A percentile compares a stretch with the other conserved stretches of the same genome.
Conservation (phyloP, 306 rosid species). For the Cicer yamashitae region DNA sequence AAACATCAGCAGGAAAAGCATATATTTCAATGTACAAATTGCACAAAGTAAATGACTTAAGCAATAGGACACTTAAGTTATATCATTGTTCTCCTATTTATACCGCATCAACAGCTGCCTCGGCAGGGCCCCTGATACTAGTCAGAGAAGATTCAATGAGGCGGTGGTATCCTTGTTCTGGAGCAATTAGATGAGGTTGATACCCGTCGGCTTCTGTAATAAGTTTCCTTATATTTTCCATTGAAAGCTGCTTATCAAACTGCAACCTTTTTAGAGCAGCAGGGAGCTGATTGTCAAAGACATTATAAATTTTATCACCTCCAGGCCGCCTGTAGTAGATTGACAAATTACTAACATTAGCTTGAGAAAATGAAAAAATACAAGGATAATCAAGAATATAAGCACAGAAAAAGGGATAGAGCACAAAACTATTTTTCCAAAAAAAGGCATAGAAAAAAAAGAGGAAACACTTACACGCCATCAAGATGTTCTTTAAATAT, state of each 20-base stretch:
- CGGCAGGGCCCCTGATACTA: constrained; percentile 93
- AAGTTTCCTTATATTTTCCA: constrained; percentile 92
- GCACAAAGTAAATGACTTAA: too few relatives aligned
- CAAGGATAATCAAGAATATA: constrained; percentile 10
- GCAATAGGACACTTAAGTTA: too few relatives aligned
- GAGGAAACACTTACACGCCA: constrained; percentile 76
- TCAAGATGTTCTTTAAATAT: constrained; percentile 94
- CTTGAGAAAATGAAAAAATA: constrained; percentile 16
- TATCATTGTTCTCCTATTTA: constrained; percentile 27
- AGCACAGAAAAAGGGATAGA: neutral
- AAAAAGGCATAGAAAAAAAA: constrained; percentile 9
- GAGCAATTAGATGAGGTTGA: constrained; percentile 97
- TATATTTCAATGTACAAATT: too few relatives aligned
- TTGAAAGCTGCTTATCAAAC: constrained; percentile 93
- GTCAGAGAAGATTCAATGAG: constrained; percentile 84
- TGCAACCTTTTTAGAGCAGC: constrained; percentile 93
- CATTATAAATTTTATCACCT: constrained; percentile 87
- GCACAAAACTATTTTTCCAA: constrained; percentile 10
- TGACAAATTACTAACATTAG: constrained; percentile 37
- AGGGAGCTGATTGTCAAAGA: constrained; percentile 96
- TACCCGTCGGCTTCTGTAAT: constrained; percentile 98
- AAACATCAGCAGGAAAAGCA: too few relatives aligned
- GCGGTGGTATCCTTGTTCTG: constrained; percentile 96
- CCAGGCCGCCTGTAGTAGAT: constrained; percentile 77
- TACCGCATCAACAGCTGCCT: constrained; percentile 97